Percentiles rank a stretch among this genome's conserved stretches.
Evolutionary conservation across 192 early-diverging fungal species (phyloP).

Genomic region (Coemansia sp.): DNA sequence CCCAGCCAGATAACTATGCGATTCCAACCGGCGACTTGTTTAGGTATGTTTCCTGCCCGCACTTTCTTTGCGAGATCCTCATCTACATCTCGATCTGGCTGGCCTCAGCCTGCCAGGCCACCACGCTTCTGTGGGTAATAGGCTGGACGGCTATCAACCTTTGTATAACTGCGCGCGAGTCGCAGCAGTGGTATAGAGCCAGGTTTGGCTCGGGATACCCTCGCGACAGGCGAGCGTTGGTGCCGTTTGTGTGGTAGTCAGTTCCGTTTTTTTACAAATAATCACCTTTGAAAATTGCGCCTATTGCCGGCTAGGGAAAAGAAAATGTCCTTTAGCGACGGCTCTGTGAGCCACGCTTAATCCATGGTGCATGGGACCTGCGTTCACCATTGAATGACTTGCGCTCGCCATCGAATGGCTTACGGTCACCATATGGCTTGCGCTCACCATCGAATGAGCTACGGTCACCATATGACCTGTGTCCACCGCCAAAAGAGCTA

Average conservation of each 20-base stretch:
- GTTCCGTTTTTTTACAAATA: neutral
- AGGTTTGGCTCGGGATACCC: slow-evolving; percentile 60
- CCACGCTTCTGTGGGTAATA: slow-evolving; percentile 48
- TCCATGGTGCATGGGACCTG: slow-evolving; percentile 2
- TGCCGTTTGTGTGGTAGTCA: slow-evolving; percentile 43
- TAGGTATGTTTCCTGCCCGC: slow-evolving; percentile 59
- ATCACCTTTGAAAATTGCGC: neutral
- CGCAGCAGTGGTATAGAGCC: slow-evolving; percentile 64
- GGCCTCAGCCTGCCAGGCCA: slow-evolving; percentile 45
- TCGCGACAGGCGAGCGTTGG: slow-evolving; percentile 17
- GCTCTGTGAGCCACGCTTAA: slow-evolving; percentile 10
- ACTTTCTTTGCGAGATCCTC: slow-evolving; percentile 72
- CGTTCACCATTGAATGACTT: no score
- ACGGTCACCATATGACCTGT: neutral
- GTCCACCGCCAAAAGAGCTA: neutral
- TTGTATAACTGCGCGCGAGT: slow-evolving; percentile 60
- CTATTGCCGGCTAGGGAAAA: neutral
- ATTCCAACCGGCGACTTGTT: slow-evolving; percentile 71
- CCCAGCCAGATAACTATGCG: slow-evolving; percentile 33
- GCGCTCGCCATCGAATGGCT: neutral
- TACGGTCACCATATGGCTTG: no score
- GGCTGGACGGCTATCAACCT: slow-evolving; percentile 66
- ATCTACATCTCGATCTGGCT: slow-evolving; percentile 62
- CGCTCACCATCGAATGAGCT: slow-evolving; percentile 1
- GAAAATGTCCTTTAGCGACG: neutral